Conservation (phyloP, 2,329 filamentous ascomycete genomes). For the Sarocladiaceae sp. region DNA sequence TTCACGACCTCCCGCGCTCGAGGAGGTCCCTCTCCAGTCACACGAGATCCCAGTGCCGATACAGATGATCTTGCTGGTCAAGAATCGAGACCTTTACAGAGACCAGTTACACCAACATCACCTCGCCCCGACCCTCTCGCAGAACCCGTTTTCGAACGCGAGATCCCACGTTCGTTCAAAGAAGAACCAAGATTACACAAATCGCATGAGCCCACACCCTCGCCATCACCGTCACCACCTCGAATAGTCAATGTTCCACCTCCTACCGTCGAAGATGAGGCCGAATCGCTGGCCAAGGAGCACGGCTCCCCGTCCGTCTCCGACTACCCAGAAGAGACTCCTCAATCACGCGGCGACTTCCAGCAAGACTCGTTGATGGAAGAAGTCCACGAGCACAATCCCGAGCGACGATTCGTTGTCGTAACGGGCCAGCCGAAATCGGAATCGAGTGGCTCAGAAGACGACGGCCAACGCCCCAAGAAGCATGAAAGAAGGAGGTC, state of each 20-base stretch:
- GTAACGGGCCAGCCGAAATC: slow-evolving; percentile 26
- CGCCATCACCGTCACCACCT: background rate
- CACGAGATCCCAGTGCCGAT: background rate
- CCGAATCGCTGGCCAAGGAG: slow-evolving; percentile 55
- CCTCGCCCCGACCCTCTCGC: slow-evolving; percentile 25
- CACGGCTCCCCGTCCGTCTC: slow-evolving; percentile 29
- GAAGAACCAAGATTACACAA: background rate
- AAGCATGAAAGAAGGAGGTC: slow-evolving; percentile 5
- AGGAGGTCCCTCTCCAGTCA: background rate
- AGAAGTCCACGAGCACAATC: slow-evolving; percentile 53
- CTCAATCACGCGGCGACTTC: slow-evolving; percentile 54
- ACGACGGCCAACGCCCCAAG: slow-evolving; percentile 18
- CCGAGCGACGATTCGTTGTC: slow-evolving; percentile 61
- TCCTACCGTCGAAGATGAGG: slow-evolving; percentile 66
- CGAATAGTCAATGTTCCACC: slow-evolving; percentile 36
- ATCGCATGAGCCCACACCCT: background rate
- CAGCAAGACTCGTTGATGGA: slow-evolving; percentile 64
- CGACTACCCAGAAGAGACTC: slow-evolving; percentile 34
- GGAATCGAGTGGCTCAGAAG: slow-evolving; percentile 16
- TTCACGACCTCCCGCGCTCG: slow-evolving; percentile 40
- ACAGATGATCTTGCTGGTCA: background rate
- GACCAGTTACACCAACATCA: slow-evolving; percentile 18
- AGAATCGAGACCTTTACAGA: background rate
- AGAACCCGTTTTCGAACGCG: background rate
- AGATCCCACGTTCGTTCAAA: slow-evolving; percentile 5